Conservation (phyloP, 2,329 filamentous ascomycete genomes). For the Neobulgaria alba region DNA sequence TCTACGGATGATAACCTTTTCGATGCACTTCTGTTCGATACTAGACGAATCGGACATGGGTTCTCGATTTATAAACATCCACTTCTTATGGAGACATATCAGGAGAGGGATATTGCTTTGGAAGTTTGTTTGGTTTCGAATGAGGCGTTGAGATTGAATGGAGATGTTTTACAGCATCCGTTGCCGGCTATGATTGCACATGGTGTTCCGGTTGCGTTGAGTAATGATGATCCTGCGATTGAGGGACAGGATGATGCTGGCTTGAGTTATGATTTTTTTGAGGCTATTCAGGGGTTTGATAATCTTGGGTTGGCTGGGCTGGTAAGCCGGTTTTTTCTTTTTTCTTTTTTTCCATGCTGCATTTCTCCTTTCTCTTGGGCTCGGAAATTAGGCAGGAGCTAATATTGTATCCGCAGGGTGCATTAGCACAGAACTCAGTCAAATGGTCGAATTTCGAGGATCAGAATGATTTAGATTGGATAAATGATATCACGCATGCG, state of each 20-base stretch:
- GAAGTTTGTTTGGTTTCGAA: conserved; percentile 90
- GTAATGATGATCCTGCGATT: conserved; percentile 87
- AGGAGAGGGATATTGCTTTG: conserved; percentile 77
- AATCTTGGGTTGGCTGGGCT: conserved; percentile 83
- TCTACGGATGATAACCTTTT: conserved; percentile 75
- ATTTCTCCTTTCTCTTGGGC: background rate
- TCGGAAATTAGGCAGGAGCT: background rate
- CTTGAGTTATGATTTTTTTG: conserved; percentile 91
- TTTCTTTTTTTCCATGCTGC: background rate
- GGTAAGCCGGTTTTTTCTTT: conserved; percentile 33
- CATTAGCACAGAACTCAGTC: conserved; percentile 85
- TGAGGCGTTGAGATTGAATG: conserved; percentile 72
- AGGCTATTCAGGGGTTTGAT: conserved; percentile 83
- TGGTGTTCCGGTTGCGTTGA: conserved; percentile 74
- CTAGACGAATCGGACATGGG: conserved; percentile 80
- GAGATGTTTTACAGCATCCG: conserved; percentile 68
- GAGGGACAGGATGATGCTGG: conserved; percentile 74
- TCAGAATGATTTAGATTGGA: conserved; percentile 61
- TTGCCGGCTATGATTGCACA: conserved; percentile 76
- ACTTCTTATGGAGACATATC: conserved; percentile 77
- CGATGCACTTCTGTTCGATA: conserved; percentile 80
- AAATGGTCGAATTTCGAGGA: conserved; percentile 87
- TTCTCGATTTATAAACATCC: conserved; percentile 90
- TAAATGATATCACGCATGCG: conserved; percentile 62
- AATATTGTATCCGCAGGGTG: conserved; percentile 25